phyloP scores from a whole-genome alignment of 768 basidiomycete species.

The Serpula lacrymans region DNA sequence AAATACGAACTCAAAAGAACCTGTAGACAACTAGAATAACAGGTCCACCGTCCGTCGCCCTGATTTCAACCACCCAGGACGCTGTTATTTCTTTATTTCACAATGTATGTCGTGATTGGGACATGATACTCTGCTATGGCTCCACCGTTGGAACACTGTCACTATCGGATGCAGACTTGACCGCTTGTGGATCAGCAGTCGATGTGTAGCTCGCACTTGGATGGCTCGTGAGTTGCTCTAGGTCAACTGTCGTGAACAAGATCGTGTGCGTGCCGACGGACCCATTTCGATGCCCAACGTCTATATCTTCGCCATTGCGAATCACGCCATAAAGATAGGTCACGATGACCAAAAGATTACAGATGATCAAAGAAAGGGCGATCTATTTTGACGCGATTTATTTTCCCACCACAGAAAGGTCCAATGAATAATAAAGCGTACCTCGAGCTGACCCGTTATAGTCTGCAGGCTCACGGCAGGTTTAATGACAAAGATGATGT shows the following conservation, averaged over 20 bases:
- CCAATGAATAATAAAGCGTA: constrained; percentile 4
- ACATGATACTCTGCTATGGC: too few relatives aligned
- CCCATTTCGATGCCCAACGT: background rate
- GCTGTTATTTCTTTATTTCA: too few relatives aligned
- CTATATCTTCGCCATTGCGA: constrained; percentile 1
- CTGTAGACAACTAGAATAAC: too few relatives aligned
- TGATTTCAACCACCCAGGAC: too few relatives aligned
- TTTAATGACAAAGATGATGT: constrained; percentile 8
- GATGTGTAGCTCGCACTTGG: background rate
- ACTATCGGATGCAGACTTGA: background rate
- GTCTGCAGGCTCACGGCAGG: constrained; percentile 8
- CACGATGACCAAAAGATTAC: constrained; percentile 18
- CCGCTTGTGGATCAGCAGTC: too few relatives aligned
- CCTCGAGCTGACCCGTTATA: constrained; percentile 21
- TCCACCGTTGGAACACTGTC: too few relatives aligned
- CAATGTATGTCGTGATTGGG: too few relatives aligned
- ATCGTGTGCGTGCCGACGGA: background rate
- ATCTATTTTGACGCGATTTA: constrained; percentile 8
- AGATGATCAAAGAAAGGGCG: constrained; percentile 16
- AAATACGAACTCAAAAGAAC: too few relatives aligned
- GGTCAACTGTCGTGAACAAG: constrained; percentile 15
- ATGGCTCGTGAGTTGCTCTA: background rate
- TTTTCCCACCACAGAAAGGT: background rate
- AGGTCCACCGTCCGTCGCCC: too few relatives aligned
- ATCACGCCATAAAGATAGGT: constrained; percentile 11